These are phyloP conservation scores for Candida namnaoensis DNA, from an alignment of 805 yeast species.

Conservation along the genomic window DNA sequence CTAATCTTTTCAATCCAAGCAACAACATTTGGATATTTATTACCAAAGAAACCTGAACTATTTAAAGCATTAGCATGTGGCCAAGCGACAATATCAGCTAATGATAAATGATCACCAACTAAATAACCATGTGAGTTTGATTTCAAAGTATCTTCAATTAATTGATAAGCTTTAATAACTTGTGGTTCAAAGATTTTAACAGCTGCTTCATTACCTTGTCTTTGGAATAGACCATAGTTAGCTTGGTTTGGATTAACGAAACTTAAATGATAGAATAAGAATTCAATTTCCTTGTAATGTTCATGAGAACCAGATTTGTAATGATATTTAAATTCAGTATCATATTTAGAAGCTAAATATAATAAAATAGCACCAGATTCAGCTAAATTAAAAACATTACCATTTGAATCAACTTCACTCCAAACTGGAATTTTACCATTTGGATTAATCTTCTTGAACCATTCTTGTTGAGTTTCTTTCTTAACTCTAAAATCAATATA, in stretches of 20 bases:
- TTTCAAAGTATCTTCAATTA: conserved; percentile 39
- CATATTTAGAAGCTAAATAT: conserved; percentile 51
- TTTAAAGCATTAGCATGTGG: conserved; percentile 32
- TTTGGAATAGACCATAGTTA: conserved; percentile 35
- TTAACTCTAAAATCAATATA: conserved; percentile 27
- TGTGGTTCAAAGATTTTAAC: conserved; percentile 39
- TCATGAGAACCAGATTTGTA: conserved; percentile 24
- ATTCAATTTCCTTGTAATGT: conserved; percentile 44
- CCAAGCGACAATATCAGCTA: conserved; percentile 45
- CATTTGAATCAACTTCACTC: conserved; percentile 24
- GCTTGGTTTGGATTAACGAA: conserved; percentile 54
- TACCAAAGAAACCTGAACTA: conserved; percentile 3
- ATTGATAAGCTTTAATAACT: conserved; percentile 38
- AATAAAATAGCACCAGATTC: conserved; percentile 57
- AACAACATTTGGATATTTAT: conserved; percentile 7
- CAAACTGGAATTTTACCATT: conserved; percentile 57
- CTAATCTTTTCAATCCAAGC: conserved; percentile 6
- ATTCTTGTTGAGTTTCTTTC: conserved; percentile 41
- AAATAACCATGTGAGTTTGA: conserved; percentile 40
- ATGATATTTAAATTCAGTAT: conserved; percentile 34
- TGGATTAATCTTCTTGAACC: conserved; percentile 49
- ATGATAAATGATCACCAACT: conserved; percentile 48
- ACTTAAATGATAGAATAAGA: conserved; percentile 49
- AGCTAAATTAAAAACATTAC: conserved; percentile 32
- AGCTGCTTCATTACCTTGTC: conserved; percentile 37